Evolutionary conservation across 169 alveolate species (phyloP), one percentile per base, ranked within the genome.

Genomic region (Plasmodium gaboni): DNA sequence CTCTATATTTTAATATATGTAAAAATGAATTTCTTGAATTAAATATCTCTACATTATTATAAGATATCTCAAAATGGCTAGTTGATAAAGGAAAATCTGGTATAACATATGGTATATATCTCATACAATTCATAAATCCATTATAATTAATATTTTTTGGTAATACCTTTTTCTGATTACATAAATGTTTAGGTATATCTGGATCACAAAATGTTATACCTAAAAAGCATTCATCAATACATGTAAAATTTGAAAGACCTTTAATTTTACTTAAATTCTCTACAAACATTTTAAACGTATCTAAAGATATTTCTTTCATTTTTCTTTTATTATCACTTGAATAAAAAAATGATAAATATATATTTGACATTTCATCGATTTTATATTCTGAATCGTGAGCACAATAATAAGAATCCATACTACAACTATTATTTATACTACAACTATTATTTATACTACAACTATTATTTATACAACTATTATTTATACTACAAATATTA

Each of bases 21-120:
- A 86, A 59, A 71, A 59, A 86, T 4, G 38, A 74, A 71, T 46
- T 86, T 71, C 92, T 71, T 48, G 86, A 70, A 22, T 86, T 86
- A 60, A 86, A 86, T 63, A 86, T 63, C n/a, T 65, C 73, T n/a
- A 46, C 63, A 72, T 53, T 42, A 46, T 71, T 46, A 86, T 86
- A 86, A 13, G 32, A 10, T 9, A 67, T 59, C 32, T 17, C 24
- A 60, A 86, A 86, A 50, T 71, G 65, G 13, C 74, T 53, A 17
- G 87, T 86, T 2, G 92, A 68, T 51, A 86, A n/a, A 3, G 92
- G 92, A 38, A 71, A 86, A 17, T 86, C 92, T 22, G 92, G 92
- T 59, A 51, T 86, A 44, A 86, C 74, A 60, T 86, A 86, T 26
- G 92, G 92, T 1, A 86, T 46, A 71, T 86, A 86, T 73, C 92